Evolutionary conservation across 2,329 filamentous ascomycete genomes (phyloP), one percentile per base, ranked within the genome.

Genomic region (Mollisiaceae sp.): DNA sequence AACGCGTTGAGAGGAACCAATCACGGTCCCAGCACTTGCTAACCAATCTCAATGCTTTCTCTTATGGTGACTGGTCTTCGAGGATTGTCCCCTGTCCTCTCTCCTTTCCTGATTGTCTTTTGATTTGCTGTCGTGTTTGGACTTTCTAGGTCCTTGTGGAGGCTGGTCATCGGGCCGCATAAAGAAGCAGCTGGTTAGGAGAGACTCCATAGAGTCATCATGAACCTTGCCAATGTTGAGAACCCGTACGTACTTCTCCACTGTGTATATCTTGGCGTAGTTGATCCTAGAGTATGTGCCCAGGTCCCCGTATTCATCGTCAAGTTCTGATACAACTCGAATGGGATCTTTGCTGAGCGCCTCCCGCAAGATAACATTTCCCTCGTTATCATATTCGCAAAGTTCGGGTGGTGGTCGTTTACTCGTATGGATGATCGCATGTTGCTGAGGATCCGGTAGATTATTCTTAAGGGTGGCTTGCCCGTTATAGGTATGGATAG

Each of bases 231-330:
- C 74, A 20, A 74, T 70, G 12, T 72, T 73, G 18, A 67, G 65
- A 1, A 75, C 72, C 9, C 67, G 65, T 4, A 72, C 63, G 45
- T 72, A 72, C 20, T 74, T 64, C 43, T 75, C 74, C 1, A 75
- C 69, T 0, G 74, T 75, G 47, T 75, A 75, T 18, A 74, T 54
- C 22, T 75, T 75, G 4, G 61, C 54, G 39, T 73, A 75, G 50
- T 75, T 73, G 8, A 75, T 35, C 11, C 74, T 59, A 5, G 73
- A 75, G 4, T 22, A 24, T 1, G 2, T 15, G 0, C 65, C 66
- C 1, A 70, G 63, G 27, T 69, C 62, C 38, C 60, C 67, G 41
- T 72, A 67, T 0, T 27, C 32, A 6, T 41, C 64, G 9, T 27
- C 32, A 35, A 60, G 55, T 32, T 72, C 69, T 3, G 59, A 54